These are phyloP conservation scores for Pleurotus tuber-regium DNA, from an alignment of 768 basidiomycete species.

Conservation along the genomic window DNA sequence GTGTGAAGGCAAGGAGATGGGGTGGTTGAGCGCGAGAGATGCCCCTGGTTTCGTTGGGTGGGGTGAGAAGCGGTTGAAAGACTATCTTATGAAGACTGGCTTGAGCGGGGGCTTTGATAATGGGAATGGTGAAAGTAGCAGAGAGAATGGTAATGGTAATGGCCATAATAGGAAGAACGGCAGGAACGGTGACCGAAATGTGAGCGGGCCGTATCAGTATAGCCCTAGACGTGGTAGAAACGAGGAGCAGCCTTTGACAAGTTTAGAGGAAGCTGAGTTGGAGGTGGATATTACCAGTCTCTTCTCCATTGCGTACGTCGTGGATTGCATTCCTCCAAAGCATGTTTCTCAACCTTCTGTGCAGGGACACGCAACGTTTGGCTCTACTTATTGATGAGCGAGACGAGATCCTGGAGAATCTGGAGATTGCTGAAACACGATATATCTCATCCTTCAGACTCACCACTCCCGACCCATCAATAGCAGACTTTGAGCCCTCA, in stretches of 20 bases:
- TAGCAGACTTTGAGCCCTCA: slow-evolving; percentile 53
- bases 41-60: slow-evolving; percentile 70
- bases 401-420: slow-evolving; percentile 72
- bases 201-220: slow-evolving; percentile 6
- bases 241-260: slow-evolving; percentile 40
- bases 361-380: slow-evolving; percentile 68
- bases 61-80: slow-evolving; percentile 74
- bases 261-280: slow-evolving; percentile 38
- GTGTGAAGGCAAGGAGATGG: slow-evolving; percentile 72
- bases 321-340: neutral
- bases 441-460: slow-evolving; percentile 76
- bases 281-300: slow-evolving; percentile 71
- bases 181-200: slow-evolving; percentile 21
- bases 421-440: slow-evolving; percentile 77
- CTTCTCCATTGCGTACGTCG: slow-evolving; percentile 69
- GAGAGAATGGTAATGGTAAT: slow-evolving; percentile 26
- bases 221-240: slow-evolving; percentile 17
- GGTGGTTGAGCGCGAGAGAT: slow-evolving; percentile 60
- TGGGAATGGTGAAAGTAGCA: slow-evolving; percentile 17
- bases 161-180: slow-evolving; percentile 19
- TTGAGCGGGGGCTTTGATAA: slow-evolving; percentile 56
- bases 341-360: slow-evolving; percentile 6
- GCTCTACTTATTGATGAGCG: slow-evolving; percentile 70
- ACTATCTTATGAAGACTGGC: slow-evolving; percentile 62
- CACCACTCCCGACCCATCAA: slow-evolving; percentile 71